Base-by-base conservation (phyloP, 2,329 filamentous ascomycete genomes). In the Nigrospora sphaerica region DNA sequence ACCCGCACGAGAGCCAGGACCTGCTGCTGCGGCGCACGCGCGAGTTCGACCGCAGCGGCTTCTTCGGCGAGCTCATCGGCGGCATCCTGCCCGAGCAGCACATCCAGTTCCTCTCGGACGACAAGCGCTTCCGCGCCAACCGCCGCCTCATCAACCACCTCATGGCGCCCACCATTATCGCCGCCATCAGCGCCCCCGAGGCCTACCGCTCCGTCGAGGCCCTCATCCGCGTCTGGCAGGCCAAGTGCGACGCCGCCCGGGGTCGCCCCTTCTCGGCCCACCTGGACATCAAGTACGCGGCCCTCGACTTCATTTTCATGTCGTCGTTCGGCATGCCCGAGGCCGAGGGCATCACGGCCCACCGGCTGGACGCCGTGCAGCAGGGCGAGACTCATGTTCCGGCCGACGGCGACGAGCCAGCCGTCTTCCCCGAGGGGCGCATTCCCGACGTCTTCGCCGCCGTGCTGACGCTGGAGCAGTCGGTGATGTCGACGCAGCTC, bases 1-100 rank as follows among this genome's bases (percentile, higher is more conserved):
- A 73, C 46, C 66, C 61, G 11, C 58, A 59, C 4, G 71, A 73
- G 54, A 56, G 59, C 14, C 67, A 72, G 52, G 71, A 74, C 51
- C 62, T 75, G 38, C 61, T 74, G 23, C 55, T 68, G 6, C 64
- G 70, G 1, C 66, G 70, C 13, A 53, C 52, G 28, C 67, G 65
- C 40, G 71, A 74, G 37, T 74, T 74, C 41, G 71, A 74, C 52
- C 64, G 68, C 12, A 64, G 61, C 39, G 52, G 52, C 42, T 43
- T 43, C 41, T 43, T 43, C 14, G 41, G 33, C 12, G 41, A 43
- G 33, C 41, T 43, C 33, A 43, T 44, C 18, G 41, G 37, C 13
- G 46, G 46, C n/a, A 33, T 41, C 16, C 32, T 48, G 19, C 46
- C 46, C 10, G 42, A 44, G 19, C 46, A 48, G 14, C 42, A 37